phyloP scores from a whole-genome alignment of 768 basidiomycete genomes.

The Trametes cinnabarina region DNA sequence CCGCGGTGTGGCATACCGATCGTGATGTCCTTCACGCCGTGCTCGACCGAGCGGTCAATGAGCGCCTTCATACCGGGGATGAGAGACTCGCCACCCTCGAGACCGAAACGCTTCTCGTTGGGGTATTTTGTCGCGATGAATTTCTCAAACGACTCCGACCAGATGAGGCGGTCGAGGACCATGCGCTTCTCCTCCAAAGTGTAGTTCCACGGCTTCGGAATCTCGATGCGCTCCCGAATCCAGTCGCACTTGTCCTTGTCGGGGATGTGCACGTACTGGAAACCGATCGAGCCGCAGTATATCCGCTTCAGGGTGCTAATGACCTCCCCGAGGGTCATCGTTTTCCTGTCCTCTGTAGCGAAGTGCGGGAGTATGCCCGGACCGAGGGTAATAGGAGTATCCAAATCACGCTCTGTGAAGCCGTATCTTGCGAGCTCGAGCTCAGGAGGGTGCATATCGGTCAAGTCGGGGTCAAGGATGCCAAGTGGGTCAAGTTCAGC shows the following conservation, averaged over 20 bases:
- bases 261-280: conserved; percentile 93
- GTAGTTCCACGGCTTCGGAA: conserved; percentile 96
- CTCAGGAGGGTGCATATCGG: conserved; percentile 76
- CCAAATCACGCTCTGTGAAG: conserved; percentile 89
- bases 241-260: conserved; percentile 99
- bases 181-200: conserved; percentile 97
- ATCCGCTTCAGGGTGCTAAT: conserved; percentile 87
- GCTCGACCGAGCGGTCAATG: conserved; percentile 97
- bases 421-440: conserved; percentile 93
- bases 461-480: conserved; percentile 86
- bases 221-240: conserved; percentile 94
- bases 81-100: conserved; percentile 96
- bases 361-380: conserved; percentile 97
- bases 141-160: conserved; percentile 99
- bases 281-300: conserved; percentile 89
- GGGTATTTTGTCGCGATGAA: conserved; percentile 99
- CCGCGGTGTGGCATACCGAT: conserved; percentile 99
- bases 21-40: conserved; percentile 92
- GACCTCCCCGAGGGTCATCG: conserved; percentile 91
- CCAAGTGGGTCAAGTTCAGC: conserved; percentile 96
- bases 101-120: conserved; percentile 98
- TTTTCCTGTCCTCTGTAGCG: conserved; percentile 77
- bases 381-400: conserved; percentile 90
- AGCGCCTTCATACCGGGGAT: conserved; percentile 99
- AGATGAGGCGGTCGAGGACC: conserved; percentile 98